Conservation (phyloP, 2,329 filamentous ascomycete species). For the Sarocladium brachiariae region DNA sequence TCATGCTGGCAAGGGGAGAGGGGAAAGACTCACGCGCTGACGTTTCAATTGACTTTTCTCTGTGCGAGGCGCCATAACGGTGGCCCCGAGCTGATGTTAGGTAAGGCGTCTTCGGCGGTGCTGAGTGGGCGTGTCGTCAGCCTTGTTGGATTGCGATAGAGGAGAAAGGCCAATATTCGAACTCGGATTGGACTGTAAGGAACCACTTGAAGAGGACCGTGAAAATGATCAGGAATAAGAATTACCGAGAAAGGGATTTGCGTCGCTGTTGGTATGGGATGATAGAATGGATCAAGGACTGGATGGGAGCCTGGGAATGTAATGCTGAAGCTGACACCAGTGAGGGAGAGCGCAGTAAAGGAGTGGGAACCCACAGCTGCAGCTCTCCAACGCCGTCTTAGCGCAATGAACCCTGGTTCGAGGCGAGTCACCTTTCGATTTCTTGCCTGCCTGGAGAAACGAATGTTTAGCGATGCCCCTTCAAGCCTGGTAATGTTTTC, state of each 20-base stretch:
- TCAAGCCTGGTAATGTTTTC: no score
- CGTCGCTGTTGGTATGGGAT: background rate
- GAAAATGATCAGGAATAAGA: background rate
- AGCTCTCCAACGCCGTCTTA: background rate
- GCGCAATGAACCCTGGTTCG: background rate
- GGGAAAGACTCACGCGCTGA: conserved; percentile 53
- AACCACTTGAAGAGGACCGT: background rate
- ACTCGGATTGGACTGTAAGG: background rate
- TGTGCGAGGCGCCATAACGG: conserved; percentile 49
- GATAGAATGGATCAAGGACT: background rate
- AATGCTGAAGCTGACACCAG: conserved; percentile 1
- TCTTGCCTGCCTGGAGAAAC: background rate
- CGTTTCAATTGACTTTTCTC: conserved; percentile 86
- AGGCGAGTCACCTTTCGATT: background rate
- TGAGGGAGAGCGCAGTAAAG: background rate
- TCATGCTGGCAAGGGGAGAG: no score
- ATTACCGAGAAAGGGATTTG: background rate
- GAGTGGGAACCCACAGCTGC: conserved; percentile 3
- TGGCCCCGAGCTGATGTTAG: conserved; percentile 11
- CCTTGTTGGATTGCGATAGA: background rate
- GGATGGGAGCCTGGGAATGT: conserved; percentile 6
- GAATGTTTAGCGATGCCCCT: no score
- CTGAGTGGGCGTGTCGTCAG: background rate
- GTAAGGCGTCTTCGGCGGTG: background rate
- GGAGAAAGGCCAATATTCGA: background rate